Base-by-base conservation (phyloP, 2,329 filamentous ascomycete species). In the Penicillium hesseltinei region DNA sequence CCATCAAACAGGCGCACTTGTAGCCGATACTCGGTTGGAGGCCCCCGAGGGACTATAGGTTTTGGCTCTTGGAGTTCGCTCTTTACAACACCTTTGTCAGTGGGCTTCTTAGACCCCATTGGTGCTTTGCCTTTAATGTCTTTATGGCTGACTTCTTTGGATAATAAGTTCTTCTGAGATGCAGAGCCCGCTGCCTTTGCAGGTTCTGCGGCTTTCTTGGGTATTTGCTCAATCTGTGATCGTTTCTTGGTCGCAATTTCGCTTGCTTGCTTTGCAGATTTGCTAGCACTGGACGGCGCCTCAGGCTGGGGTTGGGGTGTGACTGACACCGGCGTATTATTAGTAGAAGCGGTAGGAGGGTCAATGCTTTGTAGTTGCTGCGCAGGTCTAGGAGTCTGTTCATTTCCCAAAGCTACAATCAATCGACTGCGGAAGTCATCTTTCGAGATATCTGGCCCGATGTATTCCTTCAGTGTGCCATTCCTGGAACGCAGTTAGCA, bases 1-100 rank as follows among this genome's bases (percentile, higher is more conserved):
- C 93, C 93, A 69, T 97, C 91, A 56, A 95, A 89, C 0, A 96
- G 80, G 8, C 92, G 85, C 19, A 96, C 84, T 67, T 94, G 91
- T 1, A 97, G 77, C 19, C 88, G 83, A 62, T 84, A 86, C 60
- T 65, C 73, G 54, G 61, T 67, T 23, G 71, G 70, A 42, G 66
- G 64, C 19, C 59, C 63, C 5, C 56, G 54, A 25, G 62, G 56
- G 7, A 45, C 54, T 19, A 60, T 57, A 23, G 65, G 53, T 44
- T 60, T 53, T 33, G 62, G 45, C 42, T 61, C 54, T n/a, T 56
- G 56, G 13, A 7, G 53, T 39, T 44, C 56, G 5, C 54, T 56
- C 23, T 63, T 58, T 8, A 29, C 13, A 10, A 36, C 13, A 19
- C 2, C 15, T n/a, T 57, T 46, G 10, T 58, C 55, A 13, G 23